These are phyloP conservation scores for Amanita pseudoporphyria DNA, from an alignment of 768 basidiomycete species.

Conservation along the genomic window DNA sequence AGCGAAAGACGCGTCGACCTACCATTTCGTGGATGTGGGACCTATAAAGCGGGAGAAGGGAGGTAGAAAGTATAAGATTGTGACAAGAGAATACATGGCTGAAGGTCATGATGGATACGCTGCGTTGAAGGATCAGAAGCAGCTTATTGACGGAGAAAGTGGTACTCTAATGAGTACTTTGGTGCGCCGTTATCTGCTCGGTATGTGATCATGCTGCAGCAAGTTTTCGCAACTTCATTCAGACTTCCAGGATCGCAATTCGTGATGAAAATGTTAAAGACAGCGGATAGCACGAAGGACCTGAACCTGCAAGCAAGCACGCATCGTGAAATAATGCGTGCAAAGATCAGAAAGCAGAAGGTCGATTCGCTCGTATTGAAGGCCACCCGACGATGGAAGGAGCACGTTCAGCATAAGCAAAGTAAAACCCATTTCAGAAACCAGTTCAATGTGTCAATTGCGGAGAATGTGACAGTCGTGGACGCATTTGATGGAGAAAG, in stretches of 20 bases:
- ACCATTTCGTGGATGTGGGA: conserved; percentile 35
- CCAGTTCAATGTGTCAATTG: conserved; percentile 46
- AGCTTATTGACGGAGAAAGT: conserved; percentile 76
- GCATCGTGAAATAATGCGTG: conserved; percentile 33
- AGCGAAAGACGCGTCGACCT: conserved; percentile 15
- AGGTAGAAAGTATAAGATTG: conserved; percentile 62
- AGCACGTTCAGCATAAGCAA: neutral
- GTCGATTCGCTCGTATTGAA: neutral
- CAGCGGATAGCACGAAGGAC: conserved; percentile 25
- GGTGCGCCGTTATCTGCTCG: conserved; percentile 78
- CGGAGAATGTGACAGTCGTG: conserved; percentile 71
- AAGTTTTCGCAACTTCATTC: neutral
- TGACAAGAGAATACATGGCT: conserved; percentile 84
- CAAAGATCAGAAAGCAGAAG: conserved; percentile 8
- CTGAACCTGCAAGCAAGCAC: conserved; percentile 24
- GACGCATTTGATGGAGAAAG: conserved; percentile 62
- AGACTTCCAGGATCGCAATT: conserved; percentile 52
- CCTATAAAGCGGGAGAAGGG: conserved; percentile 41
- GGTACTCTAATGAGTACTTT: conserved; percentile 72
- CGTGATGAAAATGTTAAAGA: conserved; percentile 49
- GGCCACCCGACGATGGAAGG: neutral
- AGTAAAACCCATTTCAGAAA: conserved; percentile 45
- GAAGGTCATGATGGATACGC: conserved; percentile 77
- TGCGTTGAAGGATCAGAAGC: conserved; percentile 52
- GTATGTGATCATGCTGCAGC: conserved; percentile 24